Evolutionary conservation across 768 basidiomycete genomes (phyloP), one percentile per base, ranked within the genome.

Genomic region (Gelatoporia subvermispora): DNA sequence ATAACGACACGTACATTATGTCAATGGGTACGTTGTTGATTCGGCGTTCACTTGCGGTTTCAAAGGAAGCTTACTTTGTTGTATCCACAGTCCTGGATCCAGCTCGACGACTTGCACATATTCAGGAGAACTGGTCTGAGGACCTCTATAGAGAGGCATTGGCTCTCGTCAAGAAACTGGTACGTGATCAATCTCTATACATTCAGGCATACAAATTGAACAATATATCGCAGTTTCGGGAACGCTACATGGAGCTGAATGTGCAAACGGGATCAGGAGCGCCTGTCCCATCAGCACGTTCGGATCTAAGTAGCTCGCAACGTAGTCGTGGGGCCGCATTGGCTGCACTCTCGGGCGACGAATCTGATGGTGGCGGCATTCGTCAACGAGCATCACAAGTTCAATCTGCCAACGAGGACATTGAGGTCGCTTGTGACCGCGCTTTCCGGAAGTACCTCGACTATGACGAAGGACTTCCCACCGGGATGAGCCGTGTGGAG

Each of bases 1-100:
- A 67, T 15, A 63, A 58, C 4, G 56, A 64, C 47, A 64, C 65
- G 9, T 65, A 68, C 45, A n/a, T n/a, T 11, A 46, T 70, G 21
- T 53, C 63, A 1, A 69, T 72, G 60, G 52, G 66, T 72, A 46
- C 8, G 64, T 55, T 24, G 20, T 22, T 43, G 5, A 15, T 16
- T 35, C 9, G 3, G 3, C 15, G 18, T 37, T 25, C 51, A 23
- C 34, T 16, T 41, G 41, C 37, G 35, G 11, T 51, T 4, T 16
- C 38, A 8, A n/a, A n/a, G 15, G 17, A 9, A 28, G 22, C n/a
- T n/a, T n/a, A n/a, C n/a, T n/a, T n/a, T n/a, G n/a, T n/a, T n/a
- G 2, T 45, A 61, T n/a, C n/a, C n/a, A n/a, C n/a, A n/a, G 60
- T 59, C 20, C 51, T 61, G 5, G 48, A 52, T 34, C 60, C 60